These are phyloP conservation scores for Botrytis medusae DNA, from an alignment of 2,329 filamentous ascomycete species.

Conservation along the genomic window DNA sequence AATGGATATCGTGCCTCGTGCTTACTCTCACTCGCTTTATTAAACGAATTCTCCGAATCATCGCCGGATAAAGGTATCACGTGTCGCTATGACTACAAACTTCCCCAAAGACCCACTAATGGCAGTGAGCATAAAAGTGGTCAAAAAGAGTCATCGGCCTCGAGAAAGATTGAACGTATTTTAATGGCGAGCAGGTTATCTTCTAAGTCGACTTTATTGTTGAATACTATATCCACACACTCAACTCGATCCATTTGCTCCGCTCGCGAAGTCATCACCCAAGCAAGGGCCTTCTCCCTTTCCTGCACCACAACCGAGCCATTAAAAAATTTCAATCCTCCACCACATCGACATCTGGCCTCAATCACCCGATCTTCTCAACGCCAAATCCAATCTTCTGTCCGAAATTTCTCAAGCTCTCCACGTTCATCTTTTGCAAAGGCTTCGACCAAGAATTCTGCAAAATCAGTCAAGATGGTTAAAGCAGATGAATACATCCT, in stretches of 20 bases:
- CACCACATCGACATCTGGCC: slow-evolving; percentile 1
- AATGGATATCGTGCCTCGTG: background rate
- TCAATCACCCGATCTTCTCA: background rate
- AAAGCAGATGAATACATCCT: slow-evolving; percentile 55
- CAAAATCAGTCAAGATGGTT: slow-evolving; percentile 45
- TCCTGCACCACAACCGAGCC: slow-evolving; percentile 10
- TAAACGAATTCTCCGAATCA: background rate
- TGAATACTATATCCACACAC: background rate
- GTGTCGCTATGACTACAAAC: background rate
- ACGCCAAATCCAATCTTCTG: background rate
- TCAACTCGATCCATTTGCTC: background rate
- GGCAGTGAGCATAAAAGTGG: background rate
- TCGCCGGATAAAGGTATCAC: slow-evolving; percentile 7
- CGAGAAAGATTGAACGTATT: background rate
- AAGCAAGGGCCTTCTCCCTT: slow-evolving; percentile 17
- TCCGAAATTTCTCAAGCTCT: background rate
- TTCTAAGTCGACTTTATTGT: background rate
- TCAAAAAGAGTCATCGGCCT: slow-evolving; percentile 6
- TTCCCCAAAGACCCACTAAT: slow-evolving; percentile 10
- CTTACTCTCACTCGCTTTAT: background rate
- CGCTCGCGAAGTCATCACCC: background rate
- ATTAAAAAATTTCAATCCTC: background rate
- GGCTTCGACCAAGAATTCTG: background rate
- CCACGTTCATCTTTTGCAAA: background rate
- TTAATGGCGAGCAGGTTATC: slow-evolving; percentile 16